Conservation (phyloP, 768 basidiomycete species). For the Calocybe gangraenosa region DNA sequence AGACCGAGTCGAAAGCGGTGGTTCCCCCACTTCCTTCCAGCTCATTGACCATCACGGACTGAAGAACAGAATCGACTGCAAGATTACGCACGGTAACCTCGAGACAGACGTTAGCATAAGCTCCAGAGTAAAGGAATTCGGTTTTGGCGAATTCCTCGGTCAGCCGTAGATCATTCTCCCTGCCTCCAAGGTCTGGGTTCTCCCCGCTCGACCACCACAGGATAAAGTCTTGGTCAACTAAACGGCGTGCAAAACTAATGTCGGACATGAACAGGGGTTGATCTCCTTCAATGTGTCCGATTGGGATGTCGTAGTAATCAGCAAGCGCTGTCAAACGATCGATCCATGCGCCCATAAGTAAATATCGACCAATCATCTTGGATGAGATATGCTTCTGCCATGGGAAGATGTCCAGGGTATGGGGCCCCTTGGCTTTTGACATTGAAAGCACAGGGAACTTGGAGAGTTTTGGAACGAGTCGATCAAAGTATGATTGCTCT, state of each 20-base stretch:
- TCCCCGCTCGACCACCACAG: slow-evolving; percentile 96
- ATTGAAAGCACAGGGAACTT: slow-evolving; percentile 89
- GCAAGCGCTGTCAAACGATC: slow-evolving; percentile 76
- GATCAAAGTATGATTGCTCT: slow-evolving; percentile 80
- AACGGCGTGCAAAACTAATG: slow-evolving; percentile 82
- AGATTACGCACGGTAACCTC: slow-evolving; percentile 88
- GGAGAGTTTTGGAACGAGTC: slow-evolving; percentile 59
- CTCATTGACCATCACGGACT: slow-evolving; percentile 94
- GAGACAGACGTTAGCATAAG: slow-evolving; percentile 90
- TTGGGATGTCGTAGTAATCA: slow-evolving; percentile 87
- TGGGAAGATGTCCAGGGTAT: slow-evolving; percentile 75
- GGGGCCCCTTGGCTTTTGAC: slow-evolving; percentile 73
- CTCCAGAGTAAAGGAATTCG: slow-evolving; percentile 81
- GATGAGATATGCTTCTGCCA: slow-evolving; percentile 84
- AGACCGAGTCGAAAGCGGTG: slow-evolving; percentile 90
- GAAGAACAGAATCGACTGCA: slow-evolving; percentile 90
- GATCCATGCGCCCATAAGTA: slow-evolving; percentile 75
- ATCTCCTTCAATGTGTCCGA: slow-evolving; percentile 91
- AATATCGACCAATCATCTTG: slow-evolving; percentile 82
- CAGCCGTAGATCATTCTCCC: slow-evolving; percentile 79
- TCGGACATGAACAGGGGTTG: slow-evolving; percentile 86
- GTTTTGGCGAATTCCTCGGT: slow-evolving; percentile 78
- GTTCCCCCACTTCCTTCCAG: slow-evolving; percentile 93
- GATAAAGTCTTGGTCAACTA: slow-evolving; percentile 84
- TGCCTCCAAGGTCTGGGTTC: slow-evolving; percentile 88